These are phyloP conservation scores for Aegilops longissima DNA, from an alignment of 176 grass and related monocot species.

Conservation along the genomic window DNA sequence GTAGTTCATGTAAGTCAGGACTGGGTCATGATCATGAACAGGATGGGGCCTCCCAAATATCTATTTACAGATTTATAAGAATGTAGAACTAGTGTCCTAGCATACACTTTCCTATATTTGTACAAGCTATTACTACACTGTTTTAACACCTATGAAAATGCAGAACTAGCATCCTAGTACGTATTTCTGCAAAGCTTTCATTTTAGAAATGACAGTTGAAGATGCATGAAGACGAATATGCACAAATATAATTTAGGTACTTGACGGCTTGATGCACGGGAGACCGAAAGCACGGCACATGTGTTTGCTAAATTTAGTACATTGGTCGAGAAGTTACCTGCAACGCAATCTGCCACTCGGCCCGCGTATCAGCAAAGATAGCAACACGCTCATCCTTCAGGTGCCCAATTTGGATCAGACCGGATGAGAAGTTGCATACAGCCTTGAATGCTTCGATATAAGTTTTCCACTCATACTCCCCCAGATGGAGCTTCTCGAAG, in stretches of 20 bases:
- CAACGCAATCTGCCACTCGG: constrained; percentile 92
- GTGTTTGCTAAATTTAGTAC: neutral
- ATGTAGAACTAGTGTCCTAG: neutral
- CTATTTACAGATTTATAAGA: neutral
- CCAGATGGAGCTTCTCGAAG: constrained; percentile 94
- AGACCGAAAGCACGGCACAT: neutral
- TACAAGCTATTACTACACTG: neutral
- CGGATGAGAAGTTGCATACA: constrained; percentile 76
- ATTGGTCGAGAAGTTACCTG: constrained; percentile 53
- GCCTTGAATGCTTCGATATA: constrained; percentile 75
- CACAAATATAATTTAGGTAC: neutral
- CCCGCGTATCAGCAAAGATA: constrained; percentile 86
- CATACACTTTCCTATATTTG: neutral
- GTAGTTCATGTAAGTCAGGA: neutral
- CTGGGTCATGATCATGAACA: neutral
- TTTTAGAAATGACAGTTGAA: neutral
- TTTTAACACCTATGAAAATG: constrained; percentile 1
- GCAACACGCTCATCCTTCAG: constrained; percentile 59
- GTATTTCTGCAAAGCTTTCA: neutral
- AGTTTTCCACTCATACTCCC: constrained; percentile 79
- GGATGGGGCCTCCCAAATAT: neutral
- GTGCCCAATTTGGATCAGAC: constrained; percentile 72
- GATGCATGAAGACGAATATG: neutral
- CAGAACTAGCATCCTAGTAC: neutral
- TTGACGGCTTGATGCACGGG: neutral